phyloP scores from a whole-genome alignment of 805 yeast species.

The Kuraishia ogatae region DNA sequence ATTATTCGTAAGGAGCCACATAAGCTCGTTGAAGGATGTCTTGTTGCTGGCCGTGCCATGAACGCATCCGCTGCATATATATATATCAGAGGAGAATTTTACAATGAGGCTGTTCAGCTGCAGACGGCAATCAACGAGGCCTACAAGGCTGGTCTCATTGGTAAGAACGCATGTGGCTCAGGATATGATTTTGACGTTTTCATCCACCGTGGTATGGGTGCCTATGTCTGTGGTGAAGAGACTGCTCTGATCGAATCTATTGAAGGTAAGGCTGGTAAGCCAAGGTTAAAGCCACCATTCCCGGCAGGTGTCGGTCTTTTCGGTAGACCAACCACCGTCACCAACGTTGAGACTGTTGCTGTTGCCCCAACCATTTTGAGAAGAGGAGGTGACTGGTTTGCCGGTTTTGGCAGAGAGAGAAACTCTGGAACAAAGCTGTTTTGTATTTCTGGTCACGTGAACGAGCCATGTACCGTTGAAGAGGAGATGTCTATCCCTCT shows the following conservation, averaged over 20 bases:
- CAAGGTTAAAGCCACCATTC: slow-evolving; percentile 90
- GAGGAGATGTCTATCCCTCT: slow-evolving; percentile 91
- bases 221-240: slow-evolving; percentile 89
- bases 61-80: slow-evolving; percentile 90
- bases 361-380: slow-evolving; percentile 86
- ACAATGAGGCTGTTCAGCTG: slow-evolving; percentile 65
- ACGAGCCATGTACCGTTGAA: slow-evolving; percentile 88
- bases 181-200: slow-evolving; percentile 80
- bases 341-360: slow-evolving; percentile 86
- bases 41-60: slow-evolving; percentile 86
- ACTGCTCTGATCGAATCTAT: slow-evolving; percentile 82
- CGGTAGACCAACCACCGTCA: slow-evolving; percentile 87
- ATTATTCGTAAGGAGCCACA: slow-evolving; percentile 89
- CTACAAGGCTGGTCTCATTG: slow-evolving; percentile 69
- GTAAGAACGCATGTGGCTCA: slow-evolving; percentile 81
- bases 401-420: slow-evolving; percentile 75
- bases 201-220: slow-evolving; percentile 91
- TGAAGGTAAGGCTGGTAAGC: slow-evolving; percentile 92
- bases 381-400: slow-evolving; percentile 86
- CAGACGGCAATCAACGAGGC: slow-evolving; percentile 86
- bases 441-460: slow-evolving; percentile 86
- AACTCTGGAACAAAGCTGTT: slow-evolving; percentile 77
- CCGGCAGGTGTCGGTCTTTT: slow-evolving; percentile 91
- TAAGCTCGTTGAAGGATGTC: slow-evolving; percentile 86
- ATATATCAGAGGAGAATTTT: slow-evolving; percentile 86